A percentile compares a stretch with the other conserved stretches of the same genome.
These are phyloP conservation scores for Mycena citricolor DNA, from an alignment of 1,284 basidiomycete genomes.

Conservation along the genomic window DNA sequence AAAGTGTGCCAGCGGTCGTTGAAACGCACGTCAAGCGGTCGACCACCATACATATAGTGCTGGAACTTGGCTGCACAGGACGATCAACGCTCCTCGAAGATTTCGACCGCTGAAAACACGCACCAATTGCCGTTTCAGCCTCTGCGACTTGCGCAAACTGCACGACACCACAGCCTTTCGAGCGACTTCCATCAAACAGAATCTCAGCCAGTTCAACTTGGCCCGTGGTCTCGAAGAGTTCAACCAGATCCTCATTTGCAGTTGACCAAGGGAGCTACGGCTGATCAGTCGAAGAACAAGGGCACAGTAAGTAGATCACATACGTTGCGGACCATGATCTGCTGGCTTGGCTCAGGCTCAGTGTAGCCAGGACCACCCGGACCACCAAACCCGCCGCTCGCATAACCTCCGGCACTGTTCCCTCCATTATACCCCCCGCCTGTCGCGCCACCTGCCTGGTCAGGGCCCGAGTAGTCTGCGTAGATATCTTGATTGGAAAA, in stretches of 20 bases:
- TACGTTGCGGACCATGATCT: slow-evolving; percentile 97
- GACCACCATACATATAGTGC: slow-evolving; percentile 87
- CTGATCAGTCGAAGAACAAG: neutral
- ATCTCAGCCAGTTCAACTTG: slow-evolving; percentile 94
- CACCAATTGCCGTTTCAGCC: slow-evolving; percentile 91
- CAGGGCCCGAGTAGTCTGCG: slow-evolving; percentile 80
- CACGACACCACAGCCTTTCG: slow-evolving; percentile 93
- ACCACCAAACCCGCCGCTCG: slow-evolving; percentile 39
- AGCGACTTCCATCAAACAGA: slow-evolving; percentile 85
- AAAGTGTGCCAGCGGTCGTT: slow-evolving; percentile 93
- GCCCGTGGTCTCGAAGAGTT: slow-evolving; percentile 97
- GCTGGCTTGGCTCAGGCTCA: slow-evolving; percentile 83
- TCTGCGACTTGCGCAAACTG: slow-evolving; percentile 89
- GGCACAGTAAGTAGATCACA: slow-evolving; percentile 36
- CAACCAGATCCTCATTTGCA: slow-evolving; percentile 97
- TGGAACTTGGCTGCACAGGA: slow-evolving; percentile 76
- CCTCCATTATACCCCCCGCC: slow-evolving; percentile 29
- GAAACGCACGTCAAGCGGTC: no score
- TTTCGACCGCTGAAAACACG: slow-evolving; percentile 25
- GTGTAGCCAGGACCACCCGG: slow-evolving; percentile 26
- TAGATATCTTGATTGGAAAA: slow-evolving; percentile 80
- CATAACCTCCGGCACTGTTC: slow-evolving; percentile 38
- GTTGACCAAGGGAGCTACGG: slow-evolving; percentile 94
- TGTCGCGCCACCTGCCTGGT: slow-evolving; percentile 45
- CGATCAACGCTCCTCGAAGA: slow-evolving; percentile 9